Evolutionary conservation across 1,284 basidiomycete species (phyloP), one percentile per base, ranked within the genome.

Genomic region (Vanrija sp.): DNA sequence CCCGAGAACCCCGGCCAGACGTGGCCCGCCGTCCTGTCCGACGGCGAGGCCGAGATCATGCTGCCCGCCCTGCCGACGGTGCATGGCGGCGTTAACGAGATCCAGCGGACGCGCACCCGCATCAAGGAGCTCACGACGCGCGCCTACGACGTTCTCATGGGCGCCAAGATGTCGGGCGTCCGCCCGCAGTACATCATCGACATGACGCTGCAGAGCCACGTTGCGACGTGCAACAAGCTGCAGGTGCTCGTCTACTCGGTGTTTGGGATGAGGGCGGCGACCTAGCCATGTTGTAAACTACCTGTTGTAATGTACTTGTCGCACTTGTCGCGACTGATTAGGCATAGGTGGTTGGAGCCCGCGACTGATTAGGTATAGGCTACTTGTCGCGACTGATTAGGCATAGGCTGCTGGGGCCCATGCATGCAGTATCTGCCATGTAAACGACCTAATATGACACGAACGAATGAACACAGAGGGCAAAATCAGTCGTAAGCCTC

Each of bases 401-500:
- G 31, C 31, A 31, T 31, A 31, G 31, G 31, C 31, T 31, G 31
- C n/a, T n/a, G n/a, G n/a, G n/a, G 38, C 38, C 38, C 38, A 39
- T 39, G 38, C 38, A 39, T 39, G 38, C 38, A 39, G 38, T 39
- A 39, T 39, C 38, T 18, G 38, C 19, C 38, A 39, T 31, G 31
- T 31, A 31, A 31, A 31, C 31, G 31, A 31, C 31, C 31, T 31
- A 31, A 12, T 31, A 31, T 31, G 31, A 31, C 31, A 31, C 31
- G 31, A 31, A 31, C 31, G 31, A 31, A 31, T 31, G 31, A 31
- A 14, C 12, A 31, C 12, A 31, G 31, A 9, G 31, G 15, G 12
- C 25, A 27, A 7, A 31, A 12, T 45, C 69, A 88, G 63, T 89
- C 86, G 66, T 82, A 89, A 2, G 84, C 86, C 69, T 92, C 90